Evolutionary conservation across 2,329 filamentous ascomycete species (phyloP).

Genomic region (Aspergillus neoniger): DNA sequence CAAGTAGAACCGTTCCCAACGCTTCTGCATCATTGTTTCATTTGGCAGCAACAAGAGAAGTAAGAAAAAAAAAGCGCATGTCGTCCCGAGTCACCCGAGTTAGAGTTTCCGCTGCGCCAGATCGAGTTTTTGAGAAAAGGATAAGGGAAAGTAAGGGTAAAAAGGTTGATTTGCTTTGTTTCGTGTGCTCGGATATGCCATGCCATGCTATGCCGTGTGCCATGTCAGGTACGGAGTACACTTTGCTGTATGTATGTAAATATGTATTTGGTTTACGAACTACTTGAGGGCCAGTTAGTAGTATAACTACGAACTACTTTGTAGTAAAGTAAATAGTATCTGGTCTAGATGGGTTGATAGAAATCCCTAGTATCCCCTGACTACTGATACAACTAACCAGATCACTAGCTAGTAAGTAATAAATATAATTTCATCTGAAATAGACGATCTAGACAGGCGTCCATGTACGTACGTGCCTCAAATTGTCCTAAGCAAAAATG

Average conservation of each 20-base stretch:
- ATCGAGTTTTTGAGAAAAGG: not conserved
- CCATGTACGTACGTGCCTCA: no score
- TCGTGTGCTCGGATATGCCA: not conserved
- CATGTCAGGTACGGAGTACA: not conserved
- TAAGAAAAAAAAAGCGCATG: no score
- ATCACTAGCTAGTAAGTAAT: no score
- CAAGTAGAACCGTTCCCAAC: not conserved
- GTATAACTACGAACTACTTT: no score
- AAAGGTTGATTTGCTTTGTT: not conserved
- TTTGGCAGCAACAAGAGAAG: no score
- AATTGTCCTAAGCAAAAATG: no score
- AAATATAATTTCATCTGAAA: no score
- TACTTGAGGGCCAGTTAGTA: not conserved
- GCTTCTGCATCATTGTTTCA: constrained; percentile 16
- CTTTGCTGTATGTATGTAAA: not conserved
- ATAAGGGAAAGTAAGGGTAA: not conserved
- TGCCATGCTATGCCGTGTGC: not conserved
- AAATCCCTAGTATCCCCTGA: no score
- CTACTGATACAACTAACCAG: no score
- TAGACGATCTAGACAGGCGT: no score
- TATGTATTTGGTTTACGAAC: not conserved
- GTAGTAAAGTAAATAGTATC: no score
- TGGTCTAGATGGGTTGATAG: not conserved
- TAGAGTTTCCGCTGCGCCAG: constrained; percentile 13
- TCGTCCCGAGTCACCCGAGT: not conserved